These are phyloP conservation scores for Microcyclosporella mali DNA, from an alignment of 2,329 filamentous ascomycete genomes.

Conservation along the genomic window DNA sequence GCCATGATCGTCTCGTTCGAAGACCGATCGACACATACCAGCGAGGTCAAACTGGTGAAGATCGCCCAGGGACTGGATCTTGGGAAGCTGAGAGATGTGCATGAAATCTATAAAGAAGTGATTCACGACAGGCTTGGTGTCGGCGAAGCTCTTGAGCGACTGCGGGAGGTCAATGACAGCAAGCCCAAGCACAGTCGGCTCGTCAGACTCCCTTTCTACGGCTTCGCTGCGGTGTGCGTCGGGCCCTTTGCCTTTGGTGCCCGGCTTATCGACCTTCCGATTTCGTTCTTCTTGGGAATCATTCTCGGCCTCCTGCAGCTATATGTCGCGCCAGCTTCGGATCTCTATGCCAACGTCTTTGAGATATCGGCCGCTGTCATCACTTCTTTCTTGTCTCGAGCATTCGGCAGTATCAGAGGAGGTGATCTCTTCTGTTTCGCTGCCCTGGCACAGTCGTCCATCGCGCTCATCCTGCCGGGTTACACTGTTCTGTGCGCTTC, in stretches of 20 bases:
- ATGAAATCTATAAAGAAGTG: slow-evolving; percentile 76
- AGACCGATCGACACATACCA: slow-evolving; percentile 65
- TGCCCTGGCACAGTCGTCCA: slow-evolving; percentile 45
- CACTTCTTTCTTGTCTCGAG: slow-evolving; percentile 45
- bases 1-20: slow-evolving; percentile 94
- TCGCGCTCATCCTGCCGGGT: slow-evolving; percentile 46
- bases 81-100: slow-evolving; percentile 66
- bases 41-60: slow-evolving; percentile 71
- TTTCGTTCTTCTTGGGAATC: slow-evolving; percentile 69
- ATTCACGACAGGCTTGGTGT: slow-evolving; percentile 67
- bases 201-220: slow-evolving; percentile 59
- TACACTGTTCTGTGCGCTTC: slow-evolving; percentile 47
- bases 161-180: slow-evolving; percentile 58
- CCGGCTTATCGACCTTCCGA: slow-evolving; percentile 68
- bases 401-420: slow-evolving; percentile 42
- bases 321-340: slow-evolving; percentile 65
- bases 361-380: slow-evolving; percentile 45
- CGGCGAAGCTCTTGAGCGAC: slow-evolving; percentile 59
- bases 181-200: slow-evolving; percentile 48
- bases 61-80: slow-evolving; percentile 64
- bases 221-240: slow-evolving; percentile 67
- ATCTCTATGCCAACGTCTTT: slow-evolving; percentile 56
- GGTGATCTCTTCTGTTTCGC: slow-evolving; percentile 46
- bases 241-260: slow-evolving; percentile 76
- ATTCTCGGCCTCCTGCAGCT: slow-evolving; percentile 70